Conservation (phyloP, 1,139 yeast species). For the Yamadazyma spencermartinsiae region DNA sequence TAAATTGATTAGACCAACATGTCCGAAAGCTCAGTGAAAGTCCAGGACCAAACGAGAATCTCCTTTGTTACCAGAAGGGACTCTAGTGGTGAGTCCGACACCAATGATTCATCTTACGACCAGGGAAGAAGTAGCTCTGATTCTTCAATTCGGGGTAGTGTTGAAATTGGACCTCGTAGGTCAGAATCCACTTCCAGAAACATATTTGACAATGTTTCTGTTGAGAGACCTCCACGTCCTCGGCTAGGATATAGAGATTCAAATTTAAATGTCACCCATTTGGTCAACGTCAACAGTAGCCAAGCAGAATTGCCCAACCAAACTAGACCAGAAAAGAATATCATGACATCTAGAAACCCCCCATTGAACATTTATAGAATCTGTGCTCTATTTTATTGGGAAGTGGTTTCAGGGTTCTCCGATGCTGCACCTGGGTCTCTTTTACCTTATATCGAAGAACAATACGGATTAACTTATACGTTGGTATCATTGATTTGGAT, state of each 20-base stretch:
- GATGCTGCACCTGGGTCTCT: constrained; percentile 53
- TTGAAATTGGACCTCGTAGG: not conserved
- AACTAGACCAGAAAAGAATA: constrained; percentile 7
- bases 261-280: constrained; percentile 13
- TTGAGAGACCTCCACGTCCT: constrained; percentile 15
- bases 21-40: no score
- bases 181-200: not conserved
- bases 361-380: constrained; percentile 46
- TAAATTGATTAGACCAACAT: no score
- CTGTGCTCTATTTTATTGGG: constrained; percentile 42
- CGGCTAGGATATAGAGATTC: constrained; percentile 13
- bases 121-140: no score
- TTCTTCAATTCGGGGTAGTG: constrained; percentile 1
- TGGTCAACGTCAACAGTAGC: constrained; percentile 5
- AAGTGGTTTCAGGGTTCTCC: constrained; percentile 34
- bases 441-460: constrained; percentile 42
- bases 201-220: constrained; percentile 1
- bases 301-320: constrained; percentile 10
- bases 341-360: constrained; percentile 36
- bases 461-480: constrained; percentile 37
- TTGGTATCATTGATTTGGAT: constrained; percentile 48
- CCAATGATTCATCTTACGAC: no score
- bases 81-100: no score
- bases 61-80: no score
- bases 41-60: no score